A percentile compares a stretch with the other conserved stretches of the same genome.
These are phyloP conservation scores for Polyporus arcularius DNA, from an alignment of 768 basidiomycete species.

Conservation along the genomic window DNA sequence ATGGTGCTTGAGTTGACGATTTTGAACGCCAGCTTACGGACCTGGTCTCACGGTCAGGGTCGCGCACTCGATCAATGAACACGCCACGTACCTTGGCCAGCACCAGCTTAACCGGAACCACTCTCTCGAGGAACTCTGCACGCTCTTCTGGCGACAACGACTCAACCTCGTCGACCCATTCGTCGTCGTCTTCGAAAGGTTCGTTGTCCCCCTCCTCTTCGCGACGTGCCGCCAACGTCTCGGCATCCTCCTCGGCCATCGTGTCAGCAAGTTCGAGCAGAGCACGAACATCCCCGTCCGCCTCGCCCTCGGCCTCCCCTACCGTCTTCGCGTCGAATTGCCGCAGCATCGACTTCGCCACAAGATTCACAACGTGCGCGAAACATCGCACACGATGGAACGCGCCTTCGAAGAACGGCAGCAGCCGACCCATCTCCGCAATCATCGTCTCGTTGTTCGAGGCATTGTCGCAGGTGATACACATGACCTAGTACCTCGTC, in stretches of 20 bases:
- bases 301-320: background rate
- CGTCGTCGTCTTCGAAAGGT: background rate
- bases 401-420: constrained; percentile 8
- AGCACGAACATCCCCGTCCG: background rate
- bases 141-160: background rate
- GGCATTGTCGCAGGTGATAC: background rate
- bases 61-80: background rate
- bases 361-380: constrained; percentile 21
- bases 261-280: background rate
- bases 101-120: background rate
- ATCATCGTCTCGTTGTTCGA: constrained; percentile 7
- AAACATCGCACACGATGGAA: constrained; percentile 17
- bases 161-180: background rate
- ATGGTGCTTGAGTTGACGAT: constrained; percentile 12
- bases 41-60: constrained; percentile 4
- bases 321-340: background rate
- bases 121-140: background rate
- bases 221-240: background rate
- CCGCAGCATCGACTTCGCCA: constrained; percentile 8
- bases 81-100: background rate
- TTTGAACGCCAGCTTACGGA: constrained; percentile 19
- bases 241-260: background rate
- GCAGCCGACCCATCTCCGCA: background rate
- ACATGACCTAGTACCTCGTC: background rate
- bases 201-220: background rate